These are phyloP conservation scores for Dorcoceras hygrometricum DNA, from an alignment of 257 asterid species.

Conservation along the genomic window DNA sequence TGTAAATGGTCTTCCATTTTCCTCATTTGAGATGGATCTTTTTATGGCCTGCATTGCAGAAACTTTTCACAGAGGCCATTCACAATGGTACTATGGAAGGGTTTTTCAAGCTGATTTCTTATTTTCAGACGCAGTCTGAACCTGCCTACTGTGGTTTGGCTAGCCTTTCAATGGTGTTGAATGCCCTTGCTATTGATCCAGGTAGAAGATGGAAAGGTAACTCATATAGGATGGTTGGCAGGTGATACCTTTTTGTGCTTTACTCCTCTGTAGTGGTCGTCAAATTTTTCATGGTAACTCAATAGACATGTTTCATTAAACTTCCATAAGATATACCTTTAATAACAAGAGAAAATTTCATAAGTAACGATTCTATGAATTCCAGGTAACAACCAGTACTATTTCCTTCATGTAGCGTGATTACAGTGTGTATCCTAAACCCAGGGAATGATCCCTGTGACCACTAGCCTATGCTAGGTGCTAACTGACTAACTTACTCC, in stretches of 20 bases:
- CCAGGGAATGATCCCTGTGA: too few relatives aligned
- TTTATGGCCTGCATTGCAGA: conserved; percentile 47
- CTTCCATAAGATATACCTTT: too few relatives aligned
- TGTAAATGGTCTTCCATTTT: not conserved
- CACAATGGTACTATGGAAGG: conserved; percentile 95
- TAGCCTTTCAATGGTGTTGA: conserved; percentile 96
- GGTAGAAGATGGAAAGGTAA: conserved; percentile 98
- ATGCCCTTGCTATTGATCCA: conserved; percentile 97
- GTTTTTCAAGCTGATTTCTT: conserved; percentile 85
- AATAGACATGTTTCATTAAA: conserved; percentile 8
- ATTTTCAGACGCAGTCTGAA: conserved; percentile 98
- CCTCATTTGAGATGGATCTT: conserved; percentile 16
- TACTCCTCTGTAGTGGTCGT: too few relatives aligned
- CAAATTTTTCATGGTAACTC: not conserved
- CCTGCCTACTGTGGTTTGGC: conserved; percentile 99
- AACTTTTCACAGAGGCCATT: conserved; percentile 83
- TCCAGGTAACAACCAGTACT: too few relatives aligned
- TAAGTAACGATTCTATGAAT: too few relatives aligned
- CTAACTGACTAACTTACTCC: too few relatives aligned
- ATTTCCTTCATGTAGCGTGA: too few relatives aligned
- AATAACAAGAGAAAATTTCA: too few relatives aligned
- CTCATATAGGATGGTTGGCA: not conserved
- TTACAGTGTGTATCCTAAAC: too few relatives aligned
- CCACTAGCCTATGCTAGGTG: too few relatives aligned
- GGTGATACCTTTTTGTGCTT: too few relatives aligned